Evolutionary conservation across 2,329 filamentous ascomycete species (phyloP).

Genomic region (Penicillium occitanis): DNA sequence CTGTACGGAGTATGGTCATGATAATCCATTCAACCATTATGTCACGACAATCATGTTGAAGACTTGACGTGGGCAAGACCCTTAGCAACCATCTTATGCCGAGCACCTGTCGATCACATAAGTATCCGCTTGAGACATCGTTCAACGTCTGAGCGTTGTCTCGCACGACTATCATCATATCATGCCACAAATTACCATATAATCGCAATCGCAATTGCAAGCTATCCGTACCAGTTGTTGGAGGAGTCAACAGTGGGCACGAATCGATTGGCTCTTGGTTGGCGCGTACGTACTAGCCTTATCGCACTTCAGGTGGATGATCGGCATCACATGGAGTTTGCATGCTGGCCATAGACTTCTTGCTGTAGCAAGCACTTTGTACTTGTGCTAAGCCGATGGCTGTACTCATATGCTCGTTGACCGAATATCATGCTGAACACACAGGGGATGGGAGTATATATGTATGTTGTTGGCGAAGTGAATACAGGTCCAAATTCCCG

Average conservation of each 20-base stretch:
- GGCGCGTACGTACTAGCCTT: slow-evolving; percentile 4
- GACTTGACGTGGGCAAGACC: neutral
- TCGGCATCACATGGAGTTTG: slow-evolving; percentile 13
- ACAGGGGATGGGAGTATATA: neutral
- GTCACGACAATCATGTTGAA: neutral
- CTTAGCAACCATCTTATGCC: neutral
- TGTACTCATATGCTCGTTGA: neutral
- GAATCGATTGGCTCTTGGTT: slow-evolving; percentile 4
- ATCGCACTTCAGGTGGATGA: neutral
- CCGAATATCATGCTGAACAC: neutral
- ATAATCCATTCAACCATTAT: neutral
- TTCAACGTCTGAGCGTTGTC: neutral
- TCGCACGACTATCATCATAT: neutral
- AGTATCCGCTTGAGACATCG: neutral
- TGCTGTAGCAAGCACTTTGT: neutral
- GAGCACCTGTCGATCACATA: slow-evolving; percentile 4
- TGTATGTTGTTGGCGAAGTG: neutral
- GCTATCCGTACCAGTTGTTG: neutral
- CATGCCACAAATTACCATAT: neutral
- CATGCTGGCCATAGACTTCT: neutral
- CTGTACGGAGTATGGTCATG: neutral
- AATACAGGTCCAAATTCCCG: neutral
- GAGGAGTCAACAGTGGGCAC: neutral
- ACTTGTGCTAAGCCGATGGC: neutral
- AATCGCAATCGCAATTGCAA: neutral